Percentiles rank a stretch among this genome's conserved stretches.
phyloP scores from a whole-genome alignment of 169 alveolate genomes.

The Ichthyophthirius multifiliis region DNA sequence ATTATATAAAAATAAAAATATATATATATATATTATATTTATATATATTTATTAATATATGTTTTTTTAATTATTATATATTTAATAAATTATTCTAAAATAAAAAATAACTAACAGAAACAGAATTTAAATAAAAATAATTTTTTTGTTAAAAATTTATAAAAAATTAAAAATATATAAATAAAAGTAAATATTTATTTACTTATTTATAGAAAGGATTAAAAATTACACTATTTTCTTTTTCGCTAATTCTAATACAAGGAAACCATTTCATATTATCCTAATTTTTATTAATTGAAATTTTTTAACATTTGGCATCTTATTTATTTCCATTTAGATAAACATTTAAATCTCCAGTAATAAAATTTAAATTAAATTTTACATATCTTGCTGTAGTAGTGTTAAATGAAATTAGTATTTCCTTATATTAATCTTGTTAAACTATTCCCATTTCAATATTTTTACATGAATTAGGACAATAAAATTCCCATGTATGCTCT shows the following conservation, averaged over 20 bases:
- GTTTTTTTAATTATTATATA: not conserved
- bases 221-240: not conserved
- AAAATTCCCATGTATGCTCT: not conserved
- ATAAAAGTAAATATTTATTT: too few relatives aligned
- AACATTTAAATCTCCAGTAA: not conserved
- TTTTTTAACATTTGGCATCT: not conserved
- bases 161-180: not conserved
- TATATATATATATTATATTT: not conserved
- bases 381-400: not conserved
- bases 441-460: constrained; percentile 2
- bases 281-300: not conserved
- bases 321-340: not conserved
- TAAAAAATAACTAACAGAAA: not conserved
- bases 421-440: not conserved
- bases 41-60: not conserved
- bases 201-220: too few relatives aligned
- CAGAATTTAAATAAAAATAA: not conserved
- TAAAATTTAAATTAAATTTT: not conserved
- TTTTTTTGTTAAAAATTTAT: not conserved
- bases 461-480: not conserved
- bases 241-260: not conserved
- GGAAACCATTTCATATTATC: not conserved
- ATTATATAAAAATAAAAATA: too few relatives aligned
- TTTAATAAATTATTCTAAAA: not conserved
- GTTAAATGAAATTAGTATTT: not conserved